These are phyloP conservation scores for Globisporangium yorkense DNA, from an alignment of 352 stramenopile species.

Conservation along the genomic window DNA sequence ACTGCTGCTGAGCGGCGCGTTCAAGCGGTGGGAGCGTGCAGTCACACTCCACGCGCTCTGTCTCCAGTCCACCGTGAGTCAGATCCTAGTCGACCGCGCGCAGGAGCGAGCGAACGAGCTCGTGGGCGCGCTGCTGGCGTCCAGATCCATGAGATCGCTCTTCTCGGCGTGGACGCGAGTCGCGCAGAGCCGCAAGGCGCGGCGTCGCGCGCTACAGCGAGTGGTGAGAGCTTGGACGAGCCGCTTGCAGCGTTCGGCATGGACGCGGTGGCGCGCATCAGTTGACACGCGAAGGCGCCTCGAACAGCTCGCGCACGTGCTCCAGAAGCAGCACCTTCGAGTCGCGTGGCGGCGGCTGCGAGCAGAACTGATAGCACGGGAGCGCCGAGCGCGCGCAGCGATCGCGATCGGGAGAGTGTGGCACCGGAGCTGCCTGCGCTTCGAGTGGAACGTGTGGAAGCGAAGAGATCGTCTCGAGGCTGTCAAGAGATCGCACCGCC, in stretches of 20 bases:
- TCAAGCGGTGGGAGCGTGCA: conserved; percentile 8
- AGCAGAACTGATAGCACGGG: neutral
- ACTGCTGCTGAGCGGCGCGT: neutral
- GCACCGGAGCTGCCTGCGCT: neutral
- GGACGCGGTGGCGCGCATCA: conserved; percentile 5
- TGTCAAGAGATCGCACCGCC: neutral
- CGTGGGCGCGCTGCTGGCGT: neutral
- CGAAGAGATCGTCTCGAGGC: neutral
- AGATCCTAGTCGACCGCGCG: conserved; percentile 7
- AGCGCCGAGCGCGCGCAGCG: neutral
- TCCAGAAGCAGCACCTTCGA: neutral
- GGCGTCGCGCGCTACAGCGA: neutral
- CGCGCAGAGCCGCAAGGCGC: neutral
- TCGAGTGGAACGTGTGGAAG: conserved; percentile 11
- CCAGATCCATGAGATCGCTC: neutral
- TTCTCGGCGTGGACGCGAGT: conserved; percentile 4
- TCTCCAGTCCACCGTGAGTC: conserved; percentile 5
- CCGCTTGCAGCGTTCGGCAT: neutral
- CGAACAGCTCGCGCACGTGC: neutral
- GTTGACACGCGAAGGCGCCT: neutral
- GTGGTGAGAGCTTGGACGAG: neutral
- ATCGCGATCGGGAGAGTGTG: neutral
- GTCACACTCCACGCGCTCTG: conserved; percentile 1
- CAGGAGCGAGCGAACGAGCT: conserved; percentile 4
- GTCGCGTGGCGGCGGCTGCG: conserved; percentile 1